These are phyloP conservation scores for Alternaria sp. DNA, from an alignment of 2,329 filamentous ascomycete genomes.

Conservation along the genomic window DNA sequence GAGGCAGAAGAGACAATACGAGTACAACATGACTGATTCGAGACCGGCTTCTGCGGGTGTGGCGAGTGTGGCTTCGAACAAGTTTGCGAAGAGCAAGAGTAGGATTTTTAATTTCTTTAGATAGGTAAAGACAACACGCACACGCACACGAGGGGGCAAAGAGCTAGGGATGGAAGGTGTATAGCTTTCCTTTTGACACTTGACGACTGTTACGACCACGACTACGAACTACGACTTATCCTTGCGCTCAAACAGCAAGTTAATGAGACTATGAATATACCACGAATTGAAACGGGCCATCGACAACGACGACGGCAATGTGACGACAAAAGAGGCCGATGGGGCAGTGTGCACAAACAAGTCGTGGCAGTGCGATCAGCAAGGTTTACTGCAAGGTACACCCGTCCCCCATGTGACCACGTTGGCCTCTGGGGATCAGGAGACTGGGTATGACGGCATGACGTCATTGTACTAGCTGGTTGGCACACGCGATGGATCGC, in stretches of 20 bases:
- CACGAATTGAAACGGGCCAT: neutral
- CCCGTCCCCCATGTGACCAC: constrained; percentile 21
- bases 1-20: constrained; percentile 26
- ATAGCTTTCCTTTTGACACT: neutral
- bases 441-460: neutral
- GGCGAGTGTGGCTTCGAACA: constrained; percentile 37
- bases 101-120: constrained; percentile 50
- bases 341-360: too few species aligned
- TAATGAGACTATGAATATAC: constrained; percentile 7
- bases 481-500: neutral
- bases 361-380: constrained; percentile 25
- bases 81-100: constrained; percentile 46
- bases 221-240: constrained; percentile 13
- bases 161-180: too few species aligned
- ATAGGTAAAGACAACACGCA: neutral
- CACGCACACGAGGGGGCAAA: too few species aligned
- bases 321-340: too few species aligned
- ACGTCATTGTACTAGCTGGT: neutral
- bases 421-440: neutral
- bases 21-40: constrained; percentile 14
- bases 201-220: constrained; percentile 28
- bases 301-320: constrained; percentile 9
- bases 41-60: constrained; percentile 9
- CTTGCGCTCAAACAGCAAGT: constrained; percentile 23
- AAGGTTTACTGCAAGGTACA: constrained; percentile 47